These are phyloP conservation scores for Aquilaria sinensis DNA, from an alignment of 345 rosid species.

Conservation along the genomic window DNA sequence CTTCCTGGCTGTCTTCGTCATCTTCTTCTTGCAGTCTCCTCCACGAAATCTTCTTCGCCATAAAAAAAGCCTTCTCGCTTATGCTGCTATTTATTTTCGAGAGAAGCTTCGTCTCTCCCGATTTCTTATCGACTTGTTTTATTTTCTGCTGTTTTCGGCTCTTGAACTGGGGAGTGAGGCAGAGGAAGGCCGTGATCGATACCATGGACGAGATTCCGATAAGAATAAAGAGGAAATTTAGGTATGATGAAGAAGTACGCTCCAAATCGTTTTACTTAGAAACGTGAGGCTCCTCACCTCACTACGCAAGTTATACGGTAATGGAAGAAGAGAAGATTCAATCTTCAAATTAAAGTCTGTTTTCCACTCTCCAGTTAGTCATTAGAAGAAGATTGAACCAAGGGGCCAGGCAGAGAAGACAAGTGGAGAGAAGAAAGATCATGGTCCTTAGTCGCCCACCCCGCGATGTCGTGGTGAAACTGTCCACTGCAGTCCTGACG, in stretches of 20 bases:
- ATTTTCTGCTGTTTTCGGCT: conserved; percentile 1
- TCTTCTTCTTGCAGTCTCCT: conserved; percentile 21
- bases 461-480: background rate
- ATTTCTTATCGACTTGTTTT: background rate
- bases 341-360: background rate
- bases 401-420: too few species aligned
- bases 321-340: background rate
- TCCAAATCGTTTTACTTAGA: background rate
- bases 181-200: conserved; percentile 14
- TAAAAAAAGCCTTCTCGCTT: conserved; percentile 32
- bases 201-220: conserved; percentile 9
- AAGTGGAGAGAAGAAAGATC: background rate
- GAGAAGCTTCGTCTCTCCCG: conserved; percentile 22
- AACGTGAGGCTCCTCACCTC: conserved; percentile 19
- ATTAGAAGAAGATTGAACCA: too few species aligned
- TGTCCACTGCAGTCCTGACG: background rate
- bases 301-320: background rate
- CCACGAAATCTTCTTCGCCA: conserved; percentile 53
- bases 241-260: conserved; percentile 1
- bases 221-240: background rate
- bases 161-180: conserved; percentile 16
- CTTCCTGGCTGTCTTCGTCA: conserved; percentile 21
- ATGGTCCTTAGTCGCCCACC: background rate
- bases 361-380: background rate
- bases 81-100: conserved; percentile 35